Percentiles rank a stretch among this genome's conserved stretches.
Conservation (phyloP, 331 rosid genomes). For the Rhamnella rubrinervis region DNA sequence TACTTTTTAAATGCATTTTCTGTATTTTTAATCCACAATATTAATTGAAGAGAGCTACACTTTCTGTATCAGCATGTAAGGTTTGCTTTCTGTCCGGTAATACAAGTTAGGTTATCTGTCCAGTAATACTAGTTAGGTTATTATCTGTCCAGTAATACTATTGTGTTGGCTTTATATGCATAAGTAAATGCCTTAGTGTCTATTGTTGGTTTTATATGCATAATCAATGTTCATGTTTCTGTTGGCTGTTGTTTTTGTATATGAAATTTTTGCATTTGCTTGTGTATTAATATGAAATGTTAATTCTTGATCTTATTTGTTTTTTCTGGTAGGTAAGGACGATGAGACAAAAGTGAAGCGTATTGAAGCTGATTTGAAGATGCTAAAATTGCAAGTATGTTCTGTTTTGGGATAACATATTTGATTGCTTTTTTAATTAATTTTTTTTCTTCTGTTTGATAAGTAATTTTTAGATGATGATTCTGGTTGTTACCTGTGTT, state of each 20-base stretch:
- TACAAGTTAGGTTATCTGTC: too few species aligned
- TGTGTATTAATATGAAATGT: slow-evolving; percentile 12
- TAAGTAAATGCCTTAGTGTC: too few species aligned
- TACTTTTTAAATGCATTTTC: too few species aligned
- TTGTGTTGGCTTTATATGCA: too few species aligned
- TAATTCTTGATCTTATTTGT: slow-evolving; percentile 24
- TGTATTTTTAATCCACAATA: neutral
- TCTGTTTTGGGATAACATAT: slow-evolving; percentile 3
- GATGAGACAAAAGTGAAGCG: slow-evolving; percentile 69
- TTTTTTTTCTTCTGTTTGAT: neutral
- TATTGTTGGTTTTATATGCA: too few species aligned
- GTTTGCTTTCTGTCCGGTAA: too few species aligned
- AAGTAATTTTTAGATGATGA: too few species aligned
- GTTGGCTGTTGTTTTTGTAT: neutral
- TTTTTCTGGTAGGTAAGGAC: slow-evolving; percentile 50
- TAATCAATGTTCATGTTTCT: neutral
- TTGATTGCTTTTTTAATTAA: neutral
- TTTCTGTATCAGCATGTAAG: too few species aligned
- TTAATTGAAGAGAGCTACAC: neutral
- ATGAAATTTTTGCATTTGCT: neutral
- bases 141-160: too few species aligned
- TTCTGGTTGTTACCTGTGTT: too few species aligned
- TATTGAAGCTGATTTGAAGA: slow-evolving; percentile 88
- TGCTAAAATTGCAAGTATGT: slow-evolving; percentile 79
- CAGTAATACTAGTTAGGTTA: too few species aligned